These are phyloP conservation scores for Neospora caninum DNA, from an alignment of 169 alveolate species.

Conservation along the genomic window DNA sequence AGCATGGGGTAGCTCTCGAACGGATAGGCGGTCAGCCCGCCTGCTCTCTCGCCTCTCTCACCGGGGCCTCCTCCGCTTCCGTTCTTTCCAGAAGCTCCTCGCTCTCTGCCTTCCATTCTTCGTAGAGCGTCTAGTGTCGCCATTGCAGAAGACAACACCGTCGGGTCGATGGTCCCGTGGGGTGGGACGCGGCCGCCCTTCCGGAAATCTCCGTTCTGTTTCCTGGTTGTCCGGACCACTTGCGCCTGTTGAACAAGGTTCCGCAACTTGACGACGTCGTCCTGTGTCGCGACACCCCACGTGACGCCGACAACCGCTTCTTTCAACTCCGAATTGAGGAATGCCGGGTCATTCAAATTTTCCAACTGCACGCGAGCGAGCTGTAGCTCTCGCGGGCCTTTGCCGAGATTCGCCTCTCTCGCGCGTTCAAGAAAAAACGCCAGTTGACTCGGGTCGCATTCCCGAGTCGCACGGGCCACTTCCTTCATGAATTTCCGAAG, in stretches of 20 bases:
- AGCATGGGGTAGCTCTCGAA: constrained; percentile 25
- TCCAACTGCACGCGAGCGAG: constrained; percentile 30
- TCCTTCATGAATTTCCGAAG: constrained; percentile 19
- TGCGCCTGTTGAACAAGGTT: constrained; percentile 26
- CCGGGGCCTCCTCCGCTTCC: not conserved
- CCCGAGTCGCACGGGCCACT: constrained; percentile 30
- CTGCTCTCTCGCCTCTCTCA: not conserved
- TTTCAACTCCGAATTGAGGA: constrained; percentile 12
- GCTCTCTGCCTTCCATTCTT: not conserved
- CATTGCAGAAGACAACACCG: not conserved
- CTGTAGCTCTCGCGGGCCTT: constrained; percentile 32
- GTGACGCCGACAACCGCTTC: constrained; percentile 29
- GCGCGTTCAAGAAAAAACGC: constrained; percentile 37
- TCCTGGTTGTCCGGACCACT: not conserved
- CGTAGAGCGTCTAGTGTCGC: not conserved
- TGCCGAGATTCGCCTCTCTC: not conserved
- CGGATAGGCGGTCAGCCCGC: not conserved
- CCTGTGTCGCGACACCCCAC: constrained; percentile 38
- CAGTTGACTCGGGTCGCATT: constrained; percentile 34
- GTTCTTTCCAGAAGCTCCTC: not conserved
- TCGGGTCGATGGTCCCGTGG: not conserved
- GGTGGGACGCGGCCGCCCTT: no score
- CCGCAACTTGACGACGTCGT: not conserved
- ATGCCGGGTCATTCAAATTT: not conserved
- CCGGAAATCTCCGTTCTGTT: not conserved